Base-by-base conservation (phyloP, 2,329 filamentous ascomycete genomes). In the Pseudogymnoascus sp. region DNA sequence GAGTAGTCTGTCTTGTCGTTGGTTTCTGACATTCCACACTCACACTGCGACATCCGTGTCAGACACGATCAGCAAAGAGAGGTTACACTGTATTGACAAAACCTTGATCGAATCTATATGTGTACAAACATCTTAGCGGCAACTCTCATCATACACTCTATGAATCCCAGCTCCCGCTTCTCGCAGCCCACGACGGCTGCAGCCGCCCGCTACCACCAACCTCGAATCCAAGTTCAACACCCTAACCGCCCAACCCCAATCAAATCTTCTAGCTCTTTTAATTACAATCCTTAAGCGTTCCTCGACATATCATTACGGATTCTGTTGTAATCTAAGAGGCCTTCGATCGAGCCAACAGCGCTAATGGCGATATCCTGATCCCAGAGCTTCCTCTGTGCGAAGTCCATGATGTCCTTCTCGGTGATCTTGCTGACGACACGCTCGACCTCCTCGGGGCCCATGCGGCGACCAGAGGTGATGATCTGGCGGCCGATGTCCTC, bases 401-500 rank as follows among this genome's bases (percentile, higher is more conserved):
- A 99, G 72, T 89, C 86, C 90, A 97, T 97, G 67, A 99, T 90
- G 72, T 97, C 91, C 83, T 95, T 95, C 78, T 92, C 92, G 67
- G 91, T 91, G 74, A 99, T 93, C 70, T 80, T 82, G 73, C 92
- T 88, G 70, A 99, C 91, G 69, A 88, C 86, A 71, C 90, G 87
- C 86, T 99, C 94, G 68, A 99, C 93, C 83, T 99, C 94, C 76
- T 89, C 88, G 64, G 94, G 90, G 74, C 81, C 87, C 85, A 95
- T 88, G 68, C 93, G 88, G 72, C 92, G 89, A 74, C 94, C 94
- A 63, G 94, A 97, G 73, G 92, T 97, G 80, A 99, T 87, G 78
- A 99, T 92, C 81, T 99, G 94, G 77, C 94, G 90, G 73, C 94
- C 94, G 76, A 99, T 96, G 76, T 99, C 94, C 83, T 99, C 94